Evolutionary conservation across 2,329 filamentous ascomycete genomes (phyloP), one percentile per base, ranked within the genome.

Genomic region (Sclerotinia nivalis): DNA sequence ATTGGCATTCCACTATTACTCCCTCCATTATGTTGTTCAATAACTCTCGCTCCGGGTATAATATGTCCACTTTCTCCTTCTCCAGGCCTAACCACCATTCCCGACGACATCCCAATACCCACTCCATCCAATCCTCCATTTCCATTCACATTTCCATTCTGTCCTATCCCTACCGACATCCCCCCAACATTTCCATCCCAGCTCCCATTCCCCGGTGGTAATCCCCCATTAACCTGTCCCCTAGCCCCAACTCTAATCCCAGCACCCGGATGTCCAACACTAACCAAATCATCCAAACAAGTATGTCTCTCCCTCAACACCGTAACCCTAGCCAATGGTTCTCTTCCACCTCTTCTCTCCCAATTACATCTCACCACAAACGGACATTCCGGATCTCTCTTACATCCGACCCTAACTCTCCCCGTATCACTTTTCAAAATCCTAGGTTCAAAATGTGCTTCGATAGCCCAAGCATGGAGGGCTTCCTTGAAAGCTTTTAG

Each of bases 311-410:
- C 76, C 70, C 72, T 74, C 69, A 78, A 62, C 25, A 78, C 76
- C 58, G 76, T 78, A 22, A 78, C 75, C 25, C 76, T 56, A 2
- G 77, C 77, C 55, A 78, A 68, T 22, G 76, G 77, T 56, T 77
- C 74, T 12, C 74, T 69, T 0, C 75, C 75, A 40, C 72, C 73
- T 68, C 76, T 78, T 47, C 77, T 71, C 71, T 78, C 77, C 76
- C 76, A 78, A 71, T 78, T 78, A 69, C 77, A 78, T 4, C 77
- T 70, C 47, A 78, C 75, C 22, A 78, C 76, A 68, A 78, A 78
- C 3, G 75, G 76, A 69, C 77, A 78, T 40, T 77, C 74, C 0
- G 76, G 73, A 66, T 78, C 77, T 25, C 76, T 72, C 66, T 78
- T 78, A 70, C 77, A 78, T 45, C 77, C 77, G 2, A 78, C 77